Percentiles rank a stretch among this genome's conserved stretches.
phyloP scores from a whole-genome alignment of 331 rosid genomes.

The Pyrus hybrid region DNA sequence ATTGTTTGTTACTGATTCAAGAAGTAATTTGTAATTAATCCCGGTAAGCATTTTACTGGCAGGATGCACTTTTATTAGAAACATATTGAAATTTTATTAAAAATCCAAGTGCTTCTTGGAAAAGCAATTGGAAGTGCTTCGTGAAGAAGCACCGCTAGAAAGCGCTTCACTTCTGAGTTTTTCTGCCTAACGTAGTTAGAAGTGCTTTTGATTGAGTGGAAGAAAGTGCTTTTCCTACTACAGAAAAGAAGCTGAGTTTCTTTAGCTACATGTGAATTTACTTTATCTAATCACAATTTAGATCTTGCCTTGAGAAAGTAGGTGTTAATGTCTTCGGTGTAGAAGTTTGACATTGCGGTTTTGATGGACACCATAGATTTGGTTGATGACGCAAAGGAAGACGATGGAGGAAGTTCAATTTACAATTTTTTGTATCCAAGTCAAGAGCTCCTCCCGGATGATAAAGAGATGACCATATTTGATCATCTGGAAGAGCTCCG shows the following conservation, averaged over 20 bases:
- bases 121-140: no score
- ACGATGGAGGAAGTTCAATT: constrained; percentile 38
- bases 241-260: not conserved
- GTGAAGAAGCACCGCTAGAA: no score
- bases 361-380: constrained; percentile 24
- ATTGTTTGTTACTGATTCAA: not conserved
- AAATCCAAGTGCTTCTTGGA: no score
- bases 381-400: constrained; percentile 29
- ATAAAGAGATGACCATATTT: constrained; percentile 82
- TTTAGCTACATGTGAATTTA: not conserved
- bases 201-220: not conserved
- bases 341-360: constrained; percentile 8
- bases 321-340: not conserved
- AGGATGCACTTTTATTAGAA: not conserved
- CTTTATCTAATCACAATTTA: not conserved
- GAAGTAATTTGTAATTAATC: not conserved
- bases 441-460: constrained; percentile 91
- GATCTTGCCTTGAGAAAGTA: not conserved
- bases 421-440: constrained; percentile 70
- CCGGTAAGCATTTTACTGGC: not conserved
- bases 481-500: constrained; percentile 97
- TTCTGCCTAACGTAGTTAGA: no score
- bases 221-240: not conserved
- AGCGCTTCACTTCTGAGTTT: no score
- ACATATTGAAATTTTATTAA: not conserved